These are phyloP conservation scores for Penicillium sp. DNA, from an alignment of 2,329 filamentous ascomycete genomes.

Conservation along the genomic window DNA sequence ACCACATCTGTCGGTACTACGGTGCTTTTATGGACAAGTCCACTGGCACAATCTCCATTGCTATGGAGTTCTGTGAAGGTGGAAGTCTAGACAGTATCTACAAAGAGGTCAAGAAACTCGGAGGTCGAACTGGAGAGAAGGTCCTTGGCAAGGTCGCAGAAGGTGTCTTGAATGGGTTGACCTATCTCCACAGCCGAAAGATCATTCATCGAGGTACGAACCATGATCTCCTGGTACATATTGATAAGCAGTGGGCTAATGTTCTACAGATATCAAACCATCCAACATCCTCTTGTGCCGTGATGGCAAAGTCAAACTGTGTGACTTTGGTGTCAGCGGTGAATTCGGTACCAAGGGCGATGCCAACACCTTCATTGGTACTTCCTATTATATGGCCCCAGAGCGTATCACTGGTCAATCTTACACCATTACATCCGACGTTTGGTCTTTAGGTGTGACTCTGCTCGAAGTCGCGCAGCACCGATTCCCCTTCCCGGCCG, in stretches of 20 bases:
- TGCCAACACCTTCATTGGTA: slow-evolving; percentile 98
- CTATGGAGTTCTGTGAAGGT: slow-evolving; percentile 98
- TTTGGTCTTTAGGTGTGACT: slow-evolving; percentile 96
- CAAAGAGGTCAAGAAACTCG: slow-evolving; percentile 92
- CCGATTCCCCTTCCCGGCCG: slow-evolving; percentile 95
- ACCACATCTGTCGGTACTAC: slow-evolving; percentile 96
- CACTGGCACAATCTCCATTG: slow-evolving; percentile 96
- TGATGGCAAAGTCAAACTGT: slow-evolving; percentile 91
- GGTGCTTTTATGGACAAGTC: slow-evolving; percentile 94
- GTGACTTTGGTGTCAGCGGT: slow-evolving; percentile 95
- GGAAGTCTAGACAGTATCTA: slow-evolving; percentile 96
- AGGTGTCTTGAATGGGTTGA: slow-evolving; percentile 87
- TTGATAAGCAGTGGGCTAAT: slow-evolving; percentile 8
- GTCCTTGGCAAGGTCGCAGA: slow-evolving; percentile 96
- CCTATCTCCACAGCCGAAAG: slow-evolving; percentile 90
- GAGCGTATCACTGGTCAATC: slow-evolving; percentile 96
- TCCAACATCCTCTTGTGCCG: slow-evolving; percentile 94
- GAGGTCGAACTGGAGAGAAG: slow-evolving; percentile 92
- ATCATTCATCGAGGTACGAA: slow-evolving; percentile 82
- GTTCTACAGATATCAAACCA: slow-evolving; percentile 78
- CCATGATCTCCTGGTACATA: neutral
- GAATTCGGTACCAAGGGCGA: slow-evolving; percentile 98
- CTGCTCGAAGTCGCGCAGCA: slow-evolving; percentile 99
- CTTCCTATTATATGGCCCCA: slow-evolving; percentile 98
- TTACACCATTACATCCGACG: slow-evolving; percentile 97